Conservation (phyloP, 495 filamentous ascomycete genomes). For the Penicillium diatomitis region DNA sequence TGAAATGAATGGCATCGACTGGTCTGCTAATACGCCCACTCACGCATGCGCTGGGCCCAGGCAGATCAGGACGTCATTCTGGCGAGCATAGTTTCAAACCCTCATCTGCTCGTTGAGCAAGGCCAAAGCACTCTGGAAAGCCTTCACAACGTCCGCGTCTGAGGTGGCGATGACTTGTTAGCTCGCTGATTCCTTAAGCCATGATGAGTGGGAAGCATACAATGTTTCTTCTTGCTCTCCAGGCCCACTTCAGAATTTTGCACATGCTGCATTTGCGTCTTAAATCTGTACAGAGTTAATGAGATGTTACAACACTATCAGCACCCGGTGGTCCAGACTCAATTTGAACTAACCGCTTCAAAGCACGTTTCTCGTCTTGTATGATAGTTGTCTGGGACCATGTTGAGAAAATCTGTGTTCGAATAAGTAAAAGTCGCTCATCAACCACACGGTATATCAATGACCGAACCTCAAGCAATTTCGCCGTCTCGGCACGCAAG, state of each 20-base stretch:
- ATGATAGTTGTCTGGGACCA: conserved; percentile 58
- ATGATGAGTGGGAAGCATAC: conserved; percentile 34
- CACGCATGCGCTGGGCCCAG: not conserved
- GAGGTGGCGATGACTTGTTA: not conserved
- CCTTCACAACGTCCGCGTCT: conserved; percentile 70
- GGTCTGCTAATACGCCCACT: too few relatives aligned
- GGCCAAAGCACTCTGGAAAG: conserved; percentile 69
- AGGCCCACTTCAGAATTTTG: conserved; percentile 57
- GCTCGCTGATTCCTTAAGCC: not conserved
- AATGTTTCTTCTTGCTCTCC: conserved; percentile 63
- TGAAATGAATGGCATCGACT: too few relatives aligned
- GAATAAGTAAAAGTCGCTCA: not conserved
- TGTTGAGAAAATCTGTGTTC: conserved; percentile 52
- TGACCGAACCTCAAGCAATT: conserved; percentile 47
- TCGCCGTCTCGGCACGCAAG: conserved; percentile 53
- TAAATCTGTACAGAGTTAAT: conserved; percentile 41
- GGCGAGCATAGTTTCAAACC: conserved; percentile 2
- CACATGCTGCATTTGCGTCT: conserved; percentile 67
- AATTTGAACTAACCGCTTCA: conserved; percentile 45
- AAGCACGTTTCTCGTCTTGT: conserved; percentile 62
- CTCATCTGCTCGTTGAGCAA: conserved; percentile 43
- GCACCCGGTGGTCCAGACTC: too few relatives aligned
- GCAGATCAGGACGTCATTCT: not conserved
- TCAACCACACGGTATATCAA: not conserved
- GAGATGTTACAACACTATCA: not conserved